Evolutionary conservation across 2,329 filamentous ascomycete species (phyloP), one percentile per base, ranked within the genome.

Genomic region (Penicillium janthinellum): DNA sequence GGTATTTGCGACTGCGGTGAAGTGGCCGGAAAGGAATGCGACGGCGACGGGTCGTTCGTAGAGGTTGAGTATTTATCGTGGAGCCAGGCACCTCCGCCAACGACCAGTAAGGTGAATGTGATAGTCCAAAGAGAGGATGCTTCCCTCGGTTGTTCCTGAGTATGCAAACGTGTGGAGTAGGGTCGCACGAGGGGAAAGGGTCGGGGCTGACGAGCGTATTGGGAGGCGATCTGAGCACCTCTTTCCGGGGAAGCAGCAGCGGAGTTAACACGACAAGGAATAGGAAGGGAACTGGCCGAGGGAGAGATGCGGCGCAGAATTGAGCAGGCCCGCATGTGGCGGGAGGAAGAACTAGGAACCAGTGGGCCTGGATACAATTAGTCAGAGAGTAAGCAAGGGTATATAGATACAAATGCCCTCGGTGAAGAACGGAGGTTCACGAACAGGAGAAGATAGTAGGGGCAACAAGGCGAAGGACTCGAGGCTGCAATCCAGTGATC

Each of bases 81-180:
- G 11, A 77, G 52, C 63, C 72, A 76, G 47, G 72, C 63, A 45
- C 74, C 75, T 63, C 74, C 71, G 60, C 72, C 71, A 62, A 77
- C 54, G 20, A 74, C 56, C 47, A 71, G 51, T 3, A 75, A 53
- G 48, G 74, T 66, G 58, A 76, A 63, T 59, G 73, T 70, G 60
- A 78, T 62, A 41, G 70, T 60, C 76, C 77, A 79, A 57, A 75
- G 66, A 53, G 74, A 75, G 6, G 75, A 75, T 49, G 74, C 72
- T 57, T 75, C 66, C 64, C 63, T 74, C 57, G 71, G 70, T 60
- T 71, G 65, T 60, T 62, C 59, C 31, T 45, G 52, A 25, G 52
- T 25, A 58, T 60, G 60, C 54, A 63, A 53, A 20, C 62, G 56
- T 55, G 70, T 71, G 68, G 70, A 71, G 68, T 70, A 68, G 41